A percentile compares a stretch with the other conserved stretches of the same genome.
phyloP scores from a whole-genome alignment of 106 monocot species.

The Dioscorea zingiberensis region DNA sequence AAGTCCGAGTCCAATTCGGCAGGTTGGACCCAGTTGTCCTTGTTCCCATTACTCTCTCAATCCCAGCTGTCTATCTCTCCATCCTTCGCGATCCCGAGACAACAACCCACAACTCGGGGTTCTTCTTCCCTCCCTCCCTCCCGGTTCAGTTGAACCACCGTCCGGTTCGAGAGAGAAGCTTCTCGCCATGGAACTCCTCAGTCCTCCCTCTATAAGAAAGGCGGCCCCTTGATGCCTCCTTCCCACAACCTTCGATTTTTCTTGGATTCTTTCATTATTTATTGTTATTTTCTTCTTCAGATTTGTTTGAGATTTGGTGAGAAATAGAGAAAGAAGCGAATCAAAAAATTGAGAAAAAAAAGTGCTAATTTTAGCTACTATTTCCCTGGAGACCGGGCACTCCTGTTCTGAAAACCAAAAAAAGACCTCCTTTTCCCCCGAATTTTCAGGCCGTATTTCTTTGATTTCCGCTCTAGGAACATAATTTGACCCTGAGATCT shows the following conservation, averaged over 20 bases:
- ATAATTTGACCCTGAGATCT: not conserved
- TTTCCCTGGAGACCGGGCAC: constrained; percentile 1
- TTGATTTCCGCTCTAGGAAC: not conserved
- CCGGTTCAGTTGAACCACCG: too few species aligned
- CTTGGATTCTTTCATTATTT: not conserved
- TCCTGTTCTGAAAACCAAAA: not conserved
- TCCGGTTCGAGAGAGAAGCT: too few species aligned
- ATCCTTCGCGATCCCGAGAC: too few species aligned
- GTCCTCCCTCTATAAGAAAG: not conserved
- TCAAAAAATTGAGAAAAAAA: not conserved
- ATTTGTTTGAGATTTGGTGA: not conserved
- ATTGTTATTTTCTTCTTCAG: not conserved
- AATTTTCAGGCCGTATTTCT: not conserved
- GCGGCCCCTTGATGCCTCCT: not conserved
- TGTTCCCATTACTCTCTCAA: too few species aligned
- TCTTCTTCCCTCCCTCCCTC: too few species aligned
- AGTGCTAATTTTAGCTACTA: not conserved
- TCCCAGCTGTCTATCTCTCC: too few species aligned
- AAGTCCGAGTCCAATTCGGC: too few species aligned
- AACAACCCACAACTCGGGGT: too few species aligned
- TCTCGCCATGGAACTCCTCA: not conserved
- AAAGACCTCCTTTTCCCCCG: not conserved
- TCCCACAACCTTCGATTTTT: not conserved
- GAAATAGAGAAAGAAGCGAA: not conserved
- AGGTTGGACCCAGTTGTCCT: too few species aligned